phyloP scores from a whole-genome alignment of 1,284 basidiomycete species.

The Neonothopanus nambi region DNA sequence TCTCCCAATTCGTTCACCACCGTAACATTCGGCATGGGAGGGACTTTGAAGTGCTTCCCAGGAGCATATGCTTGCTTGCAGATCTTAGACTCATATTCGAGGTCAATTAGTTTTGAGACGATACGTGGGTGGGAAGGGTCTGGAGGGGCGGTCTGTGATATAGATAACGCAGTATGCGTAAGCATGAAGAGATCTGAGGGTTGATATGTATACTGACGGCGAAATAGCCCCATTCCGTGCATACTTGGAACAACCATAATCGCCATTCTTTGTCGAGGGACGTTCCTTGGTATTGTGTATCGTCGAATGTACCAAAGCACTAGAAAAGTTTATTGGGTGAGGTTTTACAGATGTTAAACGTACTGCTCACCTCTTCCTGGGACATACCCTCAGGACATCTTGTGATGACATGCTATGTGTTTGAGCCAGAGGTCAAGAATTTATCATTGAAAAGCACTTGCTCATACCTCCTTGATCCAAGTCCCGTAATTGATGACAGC shows the following conservation, averaged over 20 bases:
- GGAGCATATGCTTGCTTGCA: constrained; percentile 85
- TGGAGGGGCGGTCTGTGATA: constrained; percentile 71
- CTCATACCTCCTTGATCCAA: constrained; percentile 67
- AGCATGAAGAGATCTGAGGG: constrained; percentile 20
- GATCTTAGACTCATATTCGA: constrained; percentile 79
- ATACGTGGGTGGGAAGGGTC: constrained; percentile 63
- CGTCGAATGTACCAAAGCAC: constrained; percentile 87
- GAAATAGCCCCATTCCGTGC: constrained; percentile 96
- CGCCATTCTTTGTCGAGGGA: constrained; percentile 76
- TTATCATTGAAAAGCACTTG: constrained; percentile 12
- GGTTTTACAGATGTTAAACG: neutral
- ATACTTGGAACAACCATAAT: constrained; percentile 90
- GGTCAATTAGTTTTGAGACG: constrained; percentile 71
- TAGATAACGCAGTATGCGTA: constrained; percentile 11
- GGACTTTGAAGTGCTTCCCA: constrained; percentile 75
- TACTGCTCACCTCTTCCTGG: constrained; percentile 57
- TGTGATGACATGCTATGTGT: constrained; percentile 57
- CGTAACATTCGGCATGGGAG: constrained; percentile 73
- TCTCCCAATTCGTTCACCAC: constrained; percentile 80
- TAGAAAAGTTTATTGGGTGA: constrained; percentile 28
- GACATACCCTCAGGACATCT: constrained; percentile 53
- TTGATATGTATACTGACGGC: constrained; percentile 45
- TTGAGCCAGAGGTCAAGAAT: neutral
- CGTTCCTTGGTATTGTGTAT: constrained; percentile 61
- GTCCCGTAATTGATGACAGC: constrained; percentile 74